Evolutionary conservation across 2,329 filamentous ascomycete species (phyloP).

Genomic region (Calonectria henricotiae): DNA sequence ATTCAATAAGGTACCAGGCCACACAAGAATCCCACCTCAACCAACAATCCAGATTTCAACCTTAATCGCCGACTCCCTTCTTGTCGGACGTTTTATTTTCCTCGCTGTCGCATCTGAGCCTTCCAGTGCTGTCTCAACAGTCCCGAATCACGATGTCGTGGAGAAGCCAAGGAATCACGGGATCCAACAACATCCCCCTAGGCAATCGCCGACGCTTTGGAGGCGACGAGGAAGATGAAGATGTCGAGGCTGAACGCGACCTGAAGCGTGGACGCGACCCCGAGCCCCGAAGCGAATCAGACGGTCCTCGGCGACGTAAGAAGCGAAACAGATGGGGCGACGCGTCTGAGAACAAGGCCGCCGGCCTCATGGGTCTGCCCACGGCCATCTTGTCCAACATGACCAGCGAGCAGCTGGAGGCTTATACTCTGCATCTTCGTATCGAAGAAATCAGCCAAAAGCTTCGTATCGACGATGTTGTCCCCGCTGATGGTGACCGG

Average conservation of each 20-base stretch:
- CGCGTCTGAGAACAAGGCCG: conserved; percentile 97
- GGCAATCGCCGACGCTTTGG: conserved; percentile 88
- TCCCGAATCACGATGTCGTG: conserved; percentile 71
- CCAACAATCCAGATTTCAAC: conserved; percentile 16
- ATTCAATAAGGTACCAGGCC: conserved; percentile 8
- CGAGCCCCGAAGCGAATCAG: conserved; percentile 78
- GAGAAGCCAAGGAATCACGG: conserved; percentile 89
- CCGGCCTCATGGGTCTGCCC: conserved; percentile 95
- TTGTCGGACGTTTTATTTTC: conserved; percentile 24
- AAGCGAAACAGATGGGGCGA: conserved; percentile 99
- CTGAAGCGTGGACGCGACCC: conserved; percentile 95
- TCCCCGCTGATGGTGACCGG: conserved; percentile 96
- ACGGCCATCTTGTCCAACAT: conserved; percentile 98
- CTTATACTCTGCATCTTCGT: conserved; percentile 94
- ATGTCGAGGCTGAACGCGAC: conserved; percentile 63
- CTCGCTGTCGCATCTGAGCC: conserved; percentile 28
- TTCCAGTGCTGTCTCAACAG: conserved; percentile 22
- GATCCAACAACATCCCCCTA: conserved; percentile 97
- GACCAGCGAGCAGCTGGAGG: conserved; percentile 98
- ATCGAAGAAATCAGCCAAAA: conserved; percentile 99
- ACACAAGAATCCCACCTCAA: conserved; percentile 31
- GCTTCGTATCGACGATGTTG: conserved; percentile 98
- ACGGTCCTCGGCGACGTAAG: conserved; percentile 92
- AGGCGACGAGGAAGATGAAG: conserved; percentile 67
- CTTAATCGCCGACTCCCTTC: conserved; percentile 10